Evolutionary conservation across 2,329 filamentous ascomycete species (phyloP).

Genomic region (Microcyclospora tardicrescens): DNA sequence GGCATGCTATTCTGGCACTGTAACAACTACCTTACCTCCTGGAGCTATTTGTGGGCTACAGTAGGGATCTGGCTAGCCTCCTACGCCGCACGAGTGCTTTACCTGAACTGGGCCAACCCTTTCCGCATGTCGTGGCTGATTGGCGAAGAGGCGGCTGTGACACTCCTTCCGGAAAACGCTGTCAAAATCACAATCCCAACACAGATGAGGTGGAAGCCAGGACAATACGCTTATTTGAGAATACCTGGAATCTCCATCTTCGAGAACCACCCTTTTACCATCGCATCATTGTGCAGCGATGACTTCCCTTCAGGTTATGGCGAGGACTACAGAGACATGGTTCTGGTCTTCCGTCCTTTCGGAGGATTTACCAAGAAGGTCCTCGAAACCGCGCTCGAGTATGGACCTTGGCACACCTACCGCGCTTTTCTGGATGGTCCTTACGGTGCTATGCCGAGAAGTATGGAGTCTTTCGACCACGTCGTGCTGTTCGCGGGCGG

Average conservation of each 20-base stretch:
- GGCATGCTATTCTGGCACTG: constrained; percentile 92
- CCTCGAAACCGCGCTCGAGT: constrained; percentile 66
- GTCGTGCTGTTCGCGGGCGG: constrained; percentile 88
- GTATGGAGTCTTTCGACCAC: constrained; percentile 83
- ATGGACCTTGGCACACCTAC: constrained; percentile 84
- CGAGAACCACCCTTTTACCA: constrained; percentile 92
- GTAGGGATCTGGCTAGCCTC: constrained; percentile 66
- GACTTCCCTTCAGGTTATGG: constrained; percentile 90
- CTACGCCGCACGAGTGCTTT: constrained; percentile 63
- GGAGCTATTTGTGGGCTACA: constrained; percentile 76
- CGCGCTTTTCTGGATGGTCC: constrained; percentile 86
- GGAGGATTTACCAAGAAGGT: constrained; percentile 80
- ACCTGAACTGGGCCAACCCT: constrained; percentile 80
- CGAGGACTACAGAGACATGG: constrained; percentile 75
- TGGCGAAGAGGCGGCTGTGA: constrained; percentile 82
- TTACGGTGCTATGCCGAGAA: constrained; percentile 85
- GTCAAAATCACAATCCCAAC: constrained; percentile 92
- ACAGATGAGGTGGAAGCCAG: constrained; percentile 81
- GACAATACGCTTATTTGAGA: constrained; percentile 86
- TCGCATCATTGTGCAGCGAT: constrained; percentile 81
- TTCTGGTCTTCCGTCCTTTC: constrained; percentile 83
- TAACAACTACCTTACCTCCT: constrained; percentile 80
- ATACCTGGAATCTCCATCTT: constrained; percentile 87
- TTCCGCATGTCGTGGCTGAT: constrained; percentile 69
- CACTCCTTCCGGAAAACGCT: constrained; percentile 81